These are phyloP conservation scores for Orychophragmus violaceus DNA, from an alignment of 345 rosid genomes.

Conservation along the genomic window DNA sequence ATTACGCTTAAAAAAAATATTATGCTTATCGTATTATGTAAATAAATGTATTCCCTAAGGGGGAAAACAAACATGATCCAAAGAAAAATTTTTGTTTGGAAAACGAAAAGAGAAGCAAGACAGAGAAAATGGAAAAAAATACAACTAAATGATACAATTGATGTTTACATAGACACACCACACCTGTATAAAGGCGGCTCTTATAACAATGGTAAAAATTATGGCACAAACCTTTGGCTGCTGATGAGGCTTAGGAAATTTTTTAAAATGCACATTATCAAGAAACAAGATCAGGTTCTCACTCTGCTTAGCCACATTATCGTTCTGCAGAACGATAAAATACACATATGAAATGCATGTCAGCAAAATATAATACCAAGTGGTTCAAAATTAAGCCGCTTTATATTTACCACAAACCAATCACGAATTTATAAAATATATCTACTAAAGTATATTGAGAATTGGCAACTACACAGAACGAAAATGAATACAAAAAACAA, in stretches of 20 bases:
- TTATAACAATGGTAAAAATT: neutral
- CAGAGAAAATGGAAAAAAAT: too few species aligned
- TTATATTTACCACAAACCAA: neutral
- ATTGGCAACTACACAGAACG: too few species aligned
- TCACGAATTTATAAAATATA: neutral
- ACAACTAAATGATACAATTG: too few species aligned
- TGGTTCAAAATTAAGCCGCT: neutral
- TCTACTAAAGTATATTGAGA: neutral
- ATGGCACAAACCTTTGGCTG: constrained; percentile 81
- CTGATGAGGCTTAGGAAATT: constrained; percentile 93
- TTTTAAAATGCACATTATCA: constrained; percentile 94
- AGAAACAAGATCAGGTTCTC: constrained; percentile 91
- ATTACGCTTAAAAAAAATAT: too few species aligned
- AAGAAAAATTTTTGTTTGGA: too few species aligned
- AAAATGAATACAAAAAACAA: too few species aligned
- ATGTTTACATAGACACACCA: too few species aligned
- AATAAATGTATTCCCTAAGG: too few species aligned
- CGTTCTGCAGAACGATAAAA: constrained; percentile 56
- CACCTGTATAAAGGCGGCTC: neutral
- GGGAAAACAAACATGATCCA: too few species aligned
- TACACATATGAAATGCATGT: constrained; percentile 2
- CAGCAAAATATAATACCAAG: neutral
- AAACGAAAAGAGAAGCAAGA: too few species aligned
- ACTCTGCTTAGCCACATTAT: constrained; percentile 96
- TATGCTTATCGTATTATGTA: too few species aligned